Conservation (phyloP, 192 early-diverging fungal genomes). For the Lunasporangiospora selenospora region DNA sequence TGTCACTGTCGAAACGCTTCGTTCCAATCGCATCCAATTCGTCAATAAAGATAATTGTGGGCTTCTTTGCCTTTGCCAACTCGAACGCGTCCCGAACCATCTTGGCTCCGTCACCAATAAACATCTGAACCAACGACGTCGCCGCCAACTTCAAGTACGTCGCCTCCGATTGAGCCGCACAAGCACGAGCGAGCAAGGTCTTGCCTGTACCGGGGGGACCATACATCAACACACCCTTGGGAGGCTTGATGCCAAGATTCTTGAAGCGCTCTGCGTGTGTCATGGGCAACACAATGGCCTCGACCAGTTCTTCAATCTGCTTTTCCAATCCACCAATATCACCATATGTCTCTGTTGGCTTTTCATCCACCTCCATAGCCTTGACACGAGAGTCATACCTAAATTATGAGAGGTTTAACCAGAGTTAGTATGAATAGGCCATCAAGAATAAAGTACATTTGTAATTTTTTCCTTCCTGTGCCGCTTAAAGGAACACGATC, state of each 20-base stretch:
- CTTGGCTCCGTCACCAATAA: slow-evolving; percentile 98
- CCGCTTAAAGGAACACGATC: background rate
- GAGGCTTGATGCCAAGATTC: slow-evolving; percentile 86
- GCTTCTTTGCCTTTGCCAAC: slow-evolving; percentile 97
- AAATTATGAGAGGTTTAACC: background rate
- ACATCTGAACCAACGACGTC: slow-evolving; percentile 94
- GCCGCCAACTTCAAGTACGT: slow-evolving; percentile 97
- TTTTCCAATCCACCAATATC: slow-evolving; percentile 93
- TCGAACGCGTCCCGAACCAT: slow-evolving; percentile 98
- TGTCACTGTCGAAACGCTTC: slow-evolving; percentile 98
- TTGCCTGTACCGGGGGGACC: slow-evolving; percentile 88
- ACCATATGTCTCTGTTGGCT: slow-evolving; percentile 97
- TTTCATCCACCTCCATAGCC: slow-evolving; percentile 99
- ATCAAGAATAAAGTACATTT: no score
- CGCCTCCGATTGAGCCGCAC: slow-evolving; percentile 96
- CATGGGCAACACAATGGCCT: slow-evolving; percentile 89
- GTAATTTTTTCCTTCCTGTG: background rate
- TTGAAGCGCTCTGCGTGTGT: slow-evolving; percentile 87
- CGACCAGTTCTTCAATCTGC: slow-evolving; percentile 88
- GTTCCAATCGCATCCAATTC: slow-evolving; percentile 98
- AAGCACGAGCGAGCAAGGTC: slow-evolving; percentile 96
- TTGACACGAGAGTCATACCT: slow-evolving; percentile 97
- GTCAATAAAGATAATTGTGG: slow-evolving; percentile 99
- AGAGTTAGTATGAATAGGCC: background rate
- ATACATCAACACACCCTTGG: slow-evolving; percentile 87